Evolutionary conservation across 306 rosid genomes (phyloP).

Genomic region (Vigna angularis): DNA sequence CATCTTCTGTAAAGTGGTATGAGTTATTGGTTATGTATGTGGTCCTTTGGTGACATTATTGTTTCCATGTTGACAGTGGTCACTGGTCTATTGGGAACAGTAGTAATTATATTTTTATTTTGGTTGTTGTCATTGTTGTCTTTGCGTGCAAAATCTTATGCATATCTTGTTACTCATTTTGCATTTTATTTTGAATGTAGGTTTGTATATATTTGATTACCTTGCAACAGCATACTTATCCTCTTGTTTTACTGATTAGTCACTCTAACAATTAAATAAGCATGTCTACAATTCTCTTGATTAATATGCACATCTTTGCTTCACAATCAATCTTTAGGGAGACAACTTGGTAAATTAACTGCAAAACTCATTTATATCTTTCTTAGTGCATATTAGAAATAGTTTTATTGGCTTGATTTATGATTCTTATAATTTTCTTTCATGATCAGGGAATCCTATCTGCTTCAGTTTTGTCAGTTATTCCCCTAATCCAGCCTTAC

Average conservation of each 20-base stretch:
- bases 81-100: slow-evolving; percentile 16
- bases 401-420: slow-evolving; percentile 1
- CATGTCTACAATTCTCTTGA: slow-evolving; percentile 18
- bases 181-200: slow-evolving; percentile 22
- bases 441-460: slow-evolving; percentile 86
- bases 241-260: slow-evolving; percentile 26
- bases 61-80: slow-evolving; percentile 33
- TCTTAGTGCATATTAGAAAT: background rate
- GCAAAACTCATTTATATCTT: slow-evolving; percentile 4
- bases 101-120: slow-evolving; percentile 20
- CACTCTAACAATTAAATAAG: slow-evolving; percentile 6
- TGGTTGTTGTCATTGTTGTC: slow-evolving; percentile 31
- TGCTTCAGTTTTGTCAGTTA: slow-evolving; percentile 87
- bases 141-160: slow-evolving; percentile 13
- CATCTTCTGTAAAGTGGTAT: slow-evolving; percentile 21
- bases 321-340: slow-evolving; percentile 7
- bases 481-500: slow-evolving; percentile 93
- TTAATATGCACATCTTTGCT: slow-evolving; percentile 24
- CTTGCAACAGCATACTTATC: slow-evolving; percentile 34
- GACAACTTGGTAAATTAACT: slow-evolving; percentile 7
- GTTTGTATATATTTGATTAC: slow-evolving; percentile 22
- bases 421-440: slow-evolving; percentile 25
- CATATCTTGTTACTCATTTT: slow-evolving; percentile 16
- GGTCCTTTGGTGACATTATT: slow-evolving; percentile 5
- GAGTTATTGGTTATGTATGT: slow-evolving; percentile 2